Evolutionary conservation across 2,329 filamentous ascomycete genomes (phyloP).

Genomic region (Paraphaeosphaeria minitans): DNA sequence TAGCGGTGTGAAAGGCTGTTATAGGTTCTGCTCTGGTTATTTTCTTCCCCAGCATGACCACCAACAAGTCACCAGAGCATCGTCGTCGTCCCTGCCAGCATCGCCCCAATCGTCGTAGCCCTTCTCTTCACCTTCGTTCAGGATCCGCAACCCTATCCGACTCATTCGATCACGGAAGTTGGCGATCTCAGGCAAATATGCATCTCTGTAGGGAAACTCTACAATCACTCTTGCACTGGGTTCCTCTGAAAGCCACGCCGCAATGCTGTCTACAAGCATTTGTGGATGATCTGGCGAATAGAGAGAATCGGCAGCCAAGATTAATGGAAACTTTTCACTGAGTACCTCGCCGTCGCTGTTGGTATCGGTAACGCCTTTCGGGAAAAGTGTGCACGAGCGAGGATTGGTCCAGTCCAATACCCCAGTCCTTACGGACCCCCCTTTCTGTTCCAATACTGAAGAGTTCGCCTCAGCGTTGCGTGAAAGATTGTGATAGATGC

Average conservation of each 20-base stretch:
- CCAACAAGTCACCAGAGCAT: slow-evolving; percentile 67
- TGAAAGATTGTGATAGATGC: slow-evolving; percentile 81
- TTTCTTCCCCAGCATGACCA: slow-evolving; percentile 64
- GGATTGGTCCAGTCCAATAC: slow-evolving; percentile 76
- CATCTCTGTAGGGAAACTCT: slow-evolving; percentile 80
- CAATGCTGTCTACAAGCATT: slow-evolving; percentile 73
- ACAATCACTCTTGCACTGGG: slow-evolving; percentile 70
- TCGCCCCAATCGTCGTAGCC: slow-evolving; percentile 76
- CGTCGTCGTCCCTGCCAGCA: slow-evolving; percentile 56
- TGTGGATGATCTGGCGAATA: slow-evolving; percentile 84
- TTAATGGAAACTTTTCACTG: slow-evolving; percentile 55
- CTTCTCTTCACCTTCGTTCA: slow-evolving; percentile 66
- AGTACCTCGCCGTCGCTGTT: slow-evolving; percentile 18
- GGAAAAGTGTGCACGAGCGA: slow-evolving; percentile 48
- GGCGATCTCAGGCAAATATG: slow-evolving; percentile 67
- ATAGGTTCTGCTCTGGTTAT: slow-evolving; percentile 15
- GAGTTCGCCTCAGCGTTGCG: slow-evolving; percentile 73
- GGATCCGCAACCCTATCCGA: slow-evolving; percentile 55
- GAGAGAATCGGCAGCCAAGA: slow-evolving; percentile 84
- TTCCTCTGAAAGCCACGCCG: slow-evolving; percentile 65
- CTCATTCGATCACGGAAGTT: slow-evolving; percentile 68
- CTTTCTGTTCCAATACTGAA: slow-evolving; percentile 58
- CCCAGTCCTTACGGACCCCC: slow-evolving; percentile 65
- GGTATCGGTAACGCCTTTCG: slow-evolving; percentile 7
- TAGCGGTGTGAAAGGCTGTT: slow-evolving; percentile 14